Evolutionary conservation across 2,329 filamentous ascomycete genomes (phyloP).

Genomic region (Fusarium pseudocircinatum): DNA sequence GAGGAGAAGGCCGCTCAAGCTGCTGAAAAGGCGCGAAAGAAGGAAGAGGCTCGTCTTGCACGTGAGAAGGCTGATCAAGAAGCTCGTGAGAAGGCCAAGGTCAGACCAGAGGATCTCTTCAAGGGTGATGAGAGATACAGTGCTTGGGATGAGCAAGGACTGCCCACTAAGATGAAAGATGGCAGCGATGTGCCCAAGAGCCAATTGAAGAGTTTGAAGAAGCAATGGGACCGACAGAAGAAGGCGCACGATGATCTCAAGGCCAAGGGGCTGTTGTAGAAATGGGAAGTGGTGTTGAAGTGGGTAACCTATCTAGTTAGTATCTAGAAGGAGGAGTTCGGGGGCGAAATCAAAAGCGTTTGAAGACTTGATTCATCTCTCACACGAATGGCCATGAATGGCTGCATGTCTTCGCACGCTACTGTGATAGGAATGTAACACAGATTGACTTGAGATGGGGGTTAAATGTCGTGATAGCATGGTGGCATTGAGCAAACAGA

Average conservation of each 20-base stretch:
- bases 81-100: constrained; percentile 66
- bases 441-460: neutral
- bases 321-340: constrained; percentile 24
- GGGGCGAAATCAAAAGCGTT: constrained; percentile 22
- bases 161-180: constrained; percentile 80
- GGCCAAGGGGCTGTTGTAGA: constrained; percentile 47
- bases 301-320: constrained; percentile 19
- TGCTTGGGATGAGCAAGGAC: constrained; percentile 83
- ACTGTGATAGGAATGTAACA: neutral
- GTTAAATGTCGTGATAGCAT: constrained; percentile 13
- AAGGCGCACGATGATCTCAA: constrained; percentile 75
- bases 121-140: constrained; percentile 68
- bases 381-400: neutral
- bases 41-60: constrained; percentile 64
- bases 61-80: constrained; percentile 62
- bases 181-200: constrained; percentile 85
- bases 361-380: neutral
- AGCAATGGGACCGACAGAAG: constrained; percentile 92
- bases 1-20: constrained; percentile 69
- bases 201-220: constrained; percentile 81
- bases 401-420: neutral
- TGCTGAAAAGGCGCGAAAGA: constrained; percentile 66
- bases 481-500: neutral
- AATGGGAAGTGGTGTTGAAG: constrained; percentile 4
- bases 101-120: constrained; percentile 66